phyloP scores from a whole-genome alignment of 306 rosid genomes.

The Cucumis hystrix region DNA sequence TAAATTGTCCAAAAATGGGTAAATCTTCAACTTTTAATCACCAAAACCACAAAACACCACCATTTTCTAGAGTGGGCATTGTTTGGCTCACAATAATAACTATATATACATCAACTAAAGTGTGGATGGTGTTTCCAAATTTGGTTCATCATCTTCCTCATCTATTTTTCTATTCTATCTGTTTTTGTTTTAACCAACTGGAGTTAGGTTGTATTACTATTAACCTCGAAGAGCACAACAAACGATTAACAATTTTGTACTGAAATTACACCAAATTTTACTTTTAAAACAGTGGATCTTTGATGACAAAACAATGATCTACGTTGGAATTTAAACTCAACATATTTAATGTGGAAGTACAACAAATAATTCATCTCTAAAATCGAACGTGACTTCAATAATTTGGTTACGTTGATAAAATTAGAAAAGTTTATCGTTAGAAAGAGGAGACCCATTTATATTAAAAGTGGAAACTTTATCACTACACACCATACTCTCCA shows the following conservation, averaged over 20 bases:
- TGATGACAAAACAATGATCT: too few relatives aligned
- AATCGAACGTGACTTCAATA: background rate
- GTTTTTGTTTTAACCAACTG: too few relatives aligned
- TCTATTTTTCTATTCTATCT: too few relatives aligned
- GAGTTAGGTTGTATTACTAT: too few relatives aligned
- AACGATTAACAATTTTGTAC: too few relatives aligned
- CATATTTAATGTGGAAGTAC: background rate
- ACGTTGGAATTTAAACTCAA: too few relatives aligned
- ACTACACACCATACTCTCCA: background rate
- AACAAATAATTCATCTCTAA: background rate
- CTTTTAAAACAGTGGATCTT: too few relatives aligned
- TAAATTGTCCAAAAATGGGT: background rate
- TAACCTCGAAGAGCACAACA: too few relatives aligned
- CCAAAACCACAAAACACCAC: background rate
- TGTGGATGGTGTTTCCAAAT: too few relatives aligned
- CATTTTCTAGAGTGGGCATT: background rate
- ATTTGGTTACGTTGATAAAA: background rate
- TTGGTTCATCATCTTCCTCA: too few relatives aligned
- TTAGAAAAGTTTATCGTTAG: background rate
- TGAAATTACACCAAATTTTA: too few relatives aligned
- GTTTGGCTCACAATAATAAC: background rate
- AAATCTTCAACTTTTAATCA: background rate
- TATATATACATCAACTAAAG: background rate
- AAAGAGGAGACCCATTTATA: background rate
- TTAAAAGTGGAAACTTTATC: background rate